Base-by-base conservation (phyloP, 164 flowering plant species). In the Santalum album region DNA sequence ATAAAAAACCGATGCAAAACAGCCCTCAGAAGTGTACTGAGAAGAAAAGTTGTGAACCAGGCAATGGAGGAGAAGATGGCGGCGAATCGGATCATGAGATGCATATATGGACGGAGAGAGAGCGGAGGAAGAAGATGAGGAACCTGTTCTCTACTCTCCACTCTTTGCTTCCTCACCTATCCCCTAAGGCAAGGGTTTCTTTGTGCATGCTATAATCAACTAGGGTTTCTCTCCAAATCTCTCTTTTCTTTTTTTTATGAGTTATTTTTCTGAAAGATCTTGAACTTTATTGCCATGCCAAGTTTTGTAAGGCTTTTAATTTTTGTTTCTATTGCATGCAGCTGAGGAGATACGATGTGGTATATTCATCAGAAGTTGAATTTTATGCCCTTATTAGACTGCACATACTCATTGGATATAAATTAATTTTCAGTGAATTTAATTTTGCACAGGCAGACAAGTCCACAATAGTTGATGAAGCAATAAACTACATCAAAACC, bases 371-470 rank as follows among this genome's bases (percentile, higher is more conserved):
- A n/a, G n/a, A n/a, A n/a, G n/a, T n/a, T n/a, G n/a, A n/a, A n/a
- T n/a, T n/a, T n/a, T n/a, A n/a, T n/a, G n/a, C n/a, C n/a, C n/a
- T n/a, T n/a, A n/a, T n/a, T n/a, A n/a, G n/a, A n/a, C n/a, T n/a
- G n/a, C n/a, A n/a, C n/a, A n/a, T n/a, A n/a, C n/a, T n/a, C n/a
- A n/a, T n/a, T n/a, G n/a, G n/a, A n/a, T n/a, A n/a, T n/a, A n/a
- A n/a, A n/a, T n/a, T n/a, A n/a, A n/a, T n/a, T n/a, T n/a, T n/a
- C n/a, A n/a, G n/a, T n/a, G n/a, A n/a, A n/a, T n/a, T n/a, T n/a
- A n/a, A n/a, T n/a, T n/a, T n/a, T n/a, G n/a, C n/a, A n/a, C 69
- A 90, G 98, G 86, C 81, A 0, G 98, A 90, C 74, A 90, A 90
- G 59, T 76, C 88, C 38, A 82, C 86, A 56, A 75, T 91, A 23